phyloP scores from a whole-genome alignment of 2,329 filamentous ascomycete genomes.

The Hypoxylon sp. region DNA sequence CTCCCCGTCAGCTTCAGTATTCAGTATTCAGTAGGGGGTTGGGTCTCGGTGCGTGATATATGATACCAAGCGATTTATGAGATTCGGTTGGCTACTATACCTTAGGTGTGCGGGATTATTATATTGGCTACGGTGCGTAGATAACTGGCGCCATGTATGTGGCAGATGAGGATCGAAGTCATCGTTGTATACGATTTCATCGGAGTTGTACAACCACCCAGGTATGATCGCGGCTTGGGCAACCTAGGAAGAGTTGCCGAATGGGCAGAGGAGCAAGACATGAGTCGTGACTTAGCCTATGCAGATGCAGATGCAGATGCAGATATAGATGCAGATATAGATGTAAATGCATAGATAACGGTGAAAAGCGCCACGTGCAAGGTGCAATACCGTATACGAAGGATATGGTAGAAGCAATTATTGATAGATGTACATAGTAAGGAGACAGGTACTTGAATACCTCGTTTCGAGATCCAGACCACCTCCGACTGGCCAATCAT shows the following conservation, averaged over 20 bases:
- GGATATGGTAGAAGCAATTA: not conserved
- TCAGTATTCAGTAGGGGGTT: too few relatives aligned
- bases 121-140: constrained; percentile 2
- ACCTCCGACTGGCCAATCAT: constrained; percentile 30
- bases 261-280: not conserved
- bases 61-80: constrained; percentile 9
- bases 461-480: not conserved
- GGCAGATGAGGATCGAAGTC: constrained; percentile 17
- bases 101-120: constrained; percentile 38
- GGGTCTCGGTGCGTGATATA: constrained; percentile 18
- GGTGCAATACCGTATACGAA: not conserved
- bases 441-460: not conserved
- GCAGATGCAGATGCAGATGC: not conserved
- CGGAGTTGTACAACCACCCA: constrained; percentile 1
- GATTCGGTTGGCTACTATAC: not conserved
- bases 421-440: not conserved
- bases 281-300: constrained; percentile 13
- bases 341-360: not conserved
- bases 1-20: constrained; percentile 2
- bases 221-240: constrained; percentile 9
- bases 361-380: not conserved
- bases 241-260: constrained; percentile 8
- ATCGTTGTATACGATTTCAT: constrained; percentile 1
- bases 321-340: too few relatives aligned
- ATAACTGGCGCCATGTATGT: constrained; percentile 9